Evolutionary conservation across 805 yeast species (phyloP).

Genomic region (Kodamaea hsintzibuensis): DNA sequence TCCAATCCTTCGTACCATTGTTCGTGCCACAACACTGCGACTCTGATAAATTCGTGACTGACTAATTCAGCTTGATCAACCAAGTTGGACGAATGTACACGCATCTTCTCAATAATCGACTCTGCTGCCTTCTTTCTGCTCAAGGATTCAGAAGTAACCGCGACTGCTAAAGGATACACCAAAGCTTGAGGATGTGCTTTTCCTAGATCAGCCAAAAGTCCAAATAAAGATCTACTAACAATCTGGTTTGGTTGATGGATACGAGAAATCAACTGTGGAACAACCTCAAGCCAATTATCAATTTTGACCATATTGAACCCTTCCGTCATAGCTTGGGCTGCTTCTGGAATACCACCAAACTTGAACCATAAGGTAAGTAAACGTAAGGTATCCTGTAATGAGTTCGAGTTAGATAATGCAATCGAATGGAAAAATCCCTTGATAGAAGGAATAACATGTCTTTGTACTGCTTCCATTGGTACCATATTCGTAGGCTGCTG

Average conservation of each 20-base stretch:
- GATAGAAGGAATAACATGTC: slow-evolving; percentile 94
- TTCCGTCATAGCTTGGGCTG: slow-evolving; percentile 84
- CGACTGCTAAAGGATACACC: slow-evolving; percentile 93
- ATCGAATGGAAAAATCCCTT: slow-evolving; percentile 95
- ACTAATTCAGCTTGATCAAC: slow-evolving; percentile 94
- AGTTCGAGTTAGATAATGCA: slow-evolving; percentile 79
- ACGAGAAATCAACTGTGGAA: slow-evolving; percentile 94
- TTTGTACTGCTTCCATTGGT: slow-evolving; percentile 62
- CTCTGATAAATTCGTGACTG: slow-evolving; percentile 89
- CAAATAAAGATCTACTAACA: slow-evolving; percentile 78
- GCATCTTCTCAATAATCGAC: slow-evolving; percentile 88
- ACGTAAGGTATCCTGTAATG: slow-evolving; percentile 89
- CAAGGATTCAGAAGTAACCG: slow-evolving; percentile 89
- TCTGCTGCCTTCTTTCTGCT: slow-evolving; percentile 90
- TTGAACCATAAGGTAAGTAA: slow-evolving; percentile 92
- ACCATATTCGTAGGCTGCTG: slow-evolving; percentile 22
- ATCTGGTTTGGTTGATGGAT: slow-evolving; percentile 92
- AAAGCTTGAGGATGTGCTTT: slow-evolving; percentile 96
- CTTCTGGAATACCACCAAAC: slow-evolving; percentile 91
- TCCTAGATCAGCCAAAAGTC: slow-evolving; percentile 82
- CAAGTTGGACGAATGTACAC: slow-evolving; percentile 77
- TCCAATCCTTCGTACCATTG: slow-evolving; percentile 98
- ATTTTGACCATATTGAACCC: slow-evolving; percentile 88
- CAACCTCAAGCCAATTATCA: slow-evolving; percentile 93
- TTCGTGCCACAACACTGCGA: slow-evolving; percentile 96